Base-by-base conservation (phyloP, 495 filamentous ascomycete species). In the Aspergillus bridgeri region DNA sequence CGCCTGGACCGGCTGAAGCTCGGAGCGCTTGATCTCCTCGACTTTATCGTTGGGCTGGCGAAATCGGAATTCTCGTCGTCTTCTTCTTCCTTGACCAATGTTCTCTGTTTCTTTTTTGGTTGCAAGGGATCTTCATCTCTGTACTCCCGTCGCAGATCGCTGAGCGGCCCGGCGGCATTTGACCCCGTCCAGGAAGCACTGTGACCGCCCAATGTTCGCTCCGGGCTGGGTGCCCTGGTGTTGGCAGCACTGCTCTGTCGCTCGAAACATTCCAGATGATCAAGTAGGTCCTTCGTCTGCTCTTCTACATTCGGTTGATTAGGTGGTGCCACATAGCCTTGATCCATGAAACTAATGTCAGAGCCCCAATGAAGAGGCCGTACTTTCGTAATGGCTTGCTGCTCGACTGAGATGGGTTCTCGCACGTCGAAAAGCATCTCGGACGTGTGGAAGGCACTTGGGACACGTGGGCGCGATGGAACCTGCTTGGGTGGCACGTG, bases 361-460 rank as follows among this genome's bases (percentile, higher is more conserved):
- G 87, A 87, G 19, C 87, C 87, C 79, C 83, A 90, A 18, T 81
- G 82, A 23, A 88, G 68, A 17, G 68, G 65, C 15, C 73, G 69
- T 20, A 64, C 66, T 55, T 75, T 76, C 8, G 68, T 60, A 23
- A 69, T 70, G 11, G 69, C 65, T 58, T 77, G 76, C 53, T 74
- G 72, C 42, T 77, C 76, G 19, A 59, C 65, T 8, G 72, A 71
- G 27, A 73, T 70, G 1, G 76, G 72, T 23, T 77, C 69, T 21
- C 68, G 70, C 9, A 72, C 68, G 62, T 77, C 72, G 48, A 79
- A 79, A 8, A 76, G 66, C 75, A 78, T 78, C 49, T 78, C 69
- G 6, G 72, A 66, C 5, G 76, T 77, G 54, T 79, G 76, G 45
- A 70, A 75, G 5, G 65, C 73, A n/a, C 64, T 64, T 1, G 73